Percentiles rank a stretch among this genome's conserved stretches.
Evolutionary conservation across 257 asterid species (phyloP).

Genomic region (Jacaranda mimosifolia): DNA sequence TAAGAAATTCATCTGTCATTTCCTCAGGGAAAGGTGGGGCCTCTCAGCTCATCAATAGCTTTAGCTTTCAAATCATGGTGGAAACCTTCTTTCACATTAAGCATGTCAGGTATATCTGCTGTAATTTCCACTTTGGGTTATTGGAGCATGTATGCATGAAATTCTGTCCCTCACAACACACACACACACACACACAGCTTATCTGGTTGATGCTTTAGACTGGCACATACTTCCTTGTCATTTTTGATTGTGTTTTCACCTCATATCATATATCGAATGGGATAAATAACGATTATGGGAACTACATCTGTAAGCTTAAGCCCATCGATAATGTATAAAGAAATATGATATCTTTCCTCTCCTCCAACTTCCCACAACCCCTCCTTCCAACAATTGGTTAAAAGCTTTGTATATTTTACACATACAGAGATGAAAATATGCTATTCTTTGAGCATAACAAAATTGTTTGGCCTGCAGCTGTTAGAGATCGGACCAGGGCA

Average conservation of each 20-base stretch:
- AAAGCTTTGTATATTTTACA: too few relatives aligned
- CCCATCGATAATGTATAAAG: too few relatives aligned
- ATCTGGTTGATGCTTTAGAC: too few relatives aligned
- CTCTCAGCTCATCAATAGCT: constrained; percentile 83
- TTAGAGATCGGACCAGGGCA: constrained; percentile 72
- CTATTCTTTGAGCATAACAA: constrained; percentile 6
- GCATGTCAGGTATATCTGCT: constrained; percentile 70
- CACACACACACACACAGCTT: background rate
- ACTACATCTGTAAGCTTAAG: too few relatives aligned
- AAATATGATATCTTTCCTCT: too few relatives aligned
- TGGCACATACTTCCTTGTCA: too few relatives aligned
- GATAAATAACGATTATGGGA: too few relatives aligned
- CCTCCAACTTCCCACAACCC: too few relatives aligned
- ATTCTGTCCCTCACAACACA: background rate
- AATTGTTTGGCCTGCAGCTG: constrained; percentile 58
- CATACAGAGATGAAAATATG: background rate
- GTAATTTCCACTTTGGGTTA: constrained; percentile 14
- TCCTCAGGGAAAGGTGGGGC: constrained; percentile 87
- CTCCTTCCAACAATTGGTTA: too few relatives aligned
- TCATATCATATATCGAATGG: too few relatives aligned
- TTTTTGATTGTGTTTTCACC: too few relatives aligned
- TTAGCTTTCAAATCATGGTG: constrained; percentile 97
- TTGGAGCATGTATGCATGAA: background rate
- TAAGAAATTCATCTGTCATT: constrained; percentile 6
- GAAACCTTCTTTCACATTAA: constrained; percentile 93